phyloP scores from a whole-genome alignment of 495 filamentous ascomycete species.

The Jackrogersella minutella region DNA sequence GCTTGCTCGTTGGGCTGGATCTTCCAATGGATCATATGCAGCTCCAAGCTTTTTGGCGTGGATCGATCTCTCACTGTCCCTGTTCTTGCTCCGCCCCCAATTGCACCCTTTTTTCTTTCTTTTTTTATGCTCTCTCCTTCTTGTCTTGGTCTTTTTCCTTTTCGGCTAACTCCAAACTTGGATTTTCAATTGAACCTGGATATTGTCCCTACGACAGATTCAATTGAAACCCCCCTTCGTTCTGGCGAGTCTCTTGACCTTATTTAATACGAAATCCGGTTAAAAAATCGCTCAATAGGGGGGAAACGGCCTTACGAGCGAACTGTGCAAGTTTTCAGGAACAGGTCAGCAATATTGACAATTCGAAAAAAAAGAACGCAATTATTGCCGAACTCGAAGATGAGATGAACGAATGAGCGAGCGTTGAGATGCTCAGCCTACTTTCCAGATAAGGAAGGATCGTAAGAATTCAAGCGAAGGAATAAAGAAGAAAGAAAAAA shows the following conservation, averaged over 20 bases:
- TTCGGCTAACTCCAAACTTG: constrained; percentile 14
- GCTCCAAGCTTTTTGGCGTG: constrained; percentile 24
- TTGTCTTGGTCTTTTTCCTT: constrained; percentile 4
- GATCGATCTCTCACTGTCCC: constrained; percentile 28
- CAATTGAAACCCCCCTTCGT: constrained; percentile 6
- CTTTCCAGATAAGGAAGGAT: constrained; percentile 28
- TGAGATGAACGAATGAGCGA: constrained; percentile 8
- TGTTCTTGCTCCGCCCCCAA: constrained; percentile 19
- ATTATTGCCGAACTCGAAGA: constrained; percentile 7
- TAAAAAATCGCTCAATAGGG: constrained; percentile 9
- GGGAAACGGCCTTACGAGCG: background rate
- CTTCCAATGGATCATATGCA: constrained; percentile 36
- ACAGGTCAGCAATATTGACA: background rate
- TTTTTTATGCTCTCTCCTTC: background rate
- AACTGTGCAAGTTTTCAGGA: constrained; percentile 8
- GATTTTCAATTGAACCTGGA: constrained; percentile 8
- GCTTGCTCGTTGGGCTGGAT: constrained; percentile 19
- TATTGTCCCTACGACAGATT: constrained; percentile 10
- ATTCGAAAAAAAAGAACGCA: background rate
- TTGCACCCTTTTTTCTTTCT: constrained; percentile 4
- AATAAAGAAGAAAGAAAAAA: constrained; percentile 19
- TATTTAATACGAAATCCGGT: background rate
- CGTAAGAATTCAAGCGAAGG: constrained; percentile 29
- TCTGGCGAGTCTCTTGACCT: background rate
- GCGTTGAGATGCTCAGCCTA: constrained; percentile 26